A percentile compares a stretch with the other conserved stretches of the same genome.
Conservation (phyloP, 73 alveolate genomes). For the Stentor coeruleus region DNA sequence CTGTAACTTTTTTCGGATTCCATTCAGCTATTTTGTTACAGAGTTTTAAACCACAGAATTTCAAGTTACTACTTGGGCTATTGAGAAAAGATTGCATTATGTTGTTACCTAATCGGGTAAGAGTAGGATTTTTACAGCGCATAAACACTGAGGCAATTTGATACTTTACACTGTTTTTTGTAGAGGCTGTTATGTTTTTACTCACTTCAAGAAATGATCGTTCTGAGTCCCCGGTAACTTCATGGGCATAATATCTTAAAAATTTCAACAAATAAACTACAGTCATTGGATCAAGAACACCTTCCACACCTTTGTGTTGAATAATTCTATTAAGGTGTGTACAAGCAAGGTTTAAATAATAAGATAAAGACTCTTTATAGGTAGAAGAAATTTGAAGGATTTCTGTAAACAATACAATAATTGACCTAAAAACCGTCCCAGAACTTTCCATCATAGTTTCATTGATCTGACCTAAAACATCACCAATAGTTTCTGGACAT, state of each 20-base stretch:
- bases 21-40: slow-evolving; percentile 16
- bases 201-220: background rate
- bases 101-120: background rate
- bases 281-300: background rate
- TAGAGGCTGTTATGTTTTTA: background rate
- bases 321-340: background rate
- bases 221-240: background rate
- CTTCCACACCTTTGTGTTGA: background rate
- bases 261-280: background rate
- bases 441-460: background rate
- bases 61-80: background rate
- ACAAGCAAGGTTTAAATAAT: background rate
- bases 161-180: background rate
- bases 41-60: background rate
- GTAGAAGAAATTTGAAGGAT: background rate
- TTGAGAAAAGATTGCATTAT: background rate
- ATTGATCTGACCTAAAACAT: background rate
- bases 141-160: background rate
- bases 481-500: background rate
- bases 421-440: background rate
- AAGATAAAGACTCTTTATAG: background rate
- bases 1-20: background rate
- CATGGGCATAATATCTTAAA: background rate
- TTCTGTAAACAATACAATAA: background rate
- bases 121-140: no score